phyloP scores from a whole-genome alignment of 2,329 filamentous ascomycete genomes.

The Fusarium beomiforme region DNA sequence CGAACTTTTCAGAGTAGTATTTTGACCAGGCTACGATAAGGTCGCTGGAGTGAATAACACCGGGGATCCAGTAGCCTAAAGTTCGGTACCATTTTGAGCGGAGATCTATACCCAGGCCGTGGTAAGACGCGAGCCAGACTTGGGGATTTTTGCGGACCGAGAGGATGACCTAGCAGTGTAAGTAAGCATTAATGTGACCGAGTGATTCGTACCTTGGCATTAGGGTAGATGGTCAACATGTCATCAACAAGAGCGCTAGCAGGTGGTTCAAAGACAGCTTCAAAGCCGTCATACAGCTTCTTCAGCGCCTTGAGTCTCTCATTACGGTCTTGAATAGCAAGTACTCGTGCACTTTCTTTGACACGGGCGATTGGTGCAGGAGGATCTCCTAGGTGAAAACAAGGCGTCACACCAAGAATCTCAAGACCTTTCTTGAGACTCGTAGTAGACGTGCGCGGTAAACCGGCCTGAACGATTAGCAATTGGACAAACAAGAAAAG shows the following conservation, averaged over 20 bases:
- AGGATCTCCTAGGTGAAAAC: slow-evolving; percentile 34
- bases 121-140: slow-evolving; percentile 32
- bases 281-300: slow-evolving; percentile 28
- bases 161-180: slow-evolving; percentile 17
- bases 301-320: slow-evolving; percentile 28
- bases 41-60: slow-evolving; percentile 32
- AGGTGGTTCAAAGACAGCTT: slow-evolving; percentile 33
- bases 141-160: slow-evolving; percentile 32
- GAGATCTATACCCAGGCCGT: slow-evolving; percentile 32
- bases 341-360: slow-evolving; percentile 28
- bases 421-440: slow-evolving; percentile 36
- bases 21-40: slow-evolving; percentile 29
- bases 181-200: not conserved
- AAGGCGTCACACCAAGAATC: slow-evolving; percentile 21
- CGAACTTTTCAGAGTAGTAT: slow-evolving; percentile 26
- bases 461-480: slow-evolving; percentile 16
- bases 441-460: slow-evolving; percentile 30
- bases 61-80: slow-evolving; percentile 30
- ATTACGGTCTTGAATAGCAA: slow-evolving; percentile 22
- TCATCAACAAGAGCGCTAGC: slow-evolving; percentile 31
- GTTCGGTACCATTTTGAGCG: slow-evolving; percentile 25
- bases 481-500: accelerated
- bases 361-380: slow-evolving; percentile 24
- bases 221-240: slow-evolving; percentile 25
- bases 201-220: slow-evolving; percentile 19